A percentile compares a stretch with the other conserved stretches of the same genome.
These are phyloP conservation scores for Gnetum montanum DNA, from an alignment of 75 land plant genomes.

Conservation along the genomic window DNA sequence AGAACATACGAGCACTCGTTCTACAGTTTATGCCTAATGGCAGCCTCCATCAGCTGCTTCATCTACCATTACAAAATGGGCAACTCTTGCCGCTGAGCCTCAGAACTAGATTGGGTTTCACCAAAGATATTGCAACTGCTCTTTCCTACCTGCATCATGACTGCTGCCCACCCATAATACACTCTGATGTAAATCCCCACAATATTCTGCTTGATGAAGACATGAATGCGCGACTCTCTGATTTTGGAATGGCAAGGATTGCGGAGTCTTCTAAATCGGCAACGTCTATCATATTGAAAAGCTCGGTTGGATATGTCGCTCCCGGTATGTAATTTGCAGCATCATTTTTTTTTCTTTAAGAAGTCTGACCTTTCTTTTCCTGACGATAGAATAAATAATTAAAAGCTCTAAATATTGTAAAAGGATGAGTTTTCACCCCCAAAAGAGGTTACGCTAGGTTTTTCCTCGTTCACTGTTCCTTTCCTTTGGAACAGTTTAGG, in stretches of 20 bases:
- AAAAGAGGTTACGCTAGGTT: too few relatives aligned
- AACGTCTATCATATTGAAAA: neutral
- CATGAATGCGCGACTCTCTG: conserved; percentile 1
- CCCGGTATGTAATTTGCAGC: neutral
- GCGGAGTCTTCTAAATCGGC: neutral
- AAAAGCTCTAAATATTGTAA: too few relatives aligned
- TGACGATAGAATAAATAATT: too few relatives aligned
- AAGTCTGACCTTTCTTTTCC: too few relatives aligned
- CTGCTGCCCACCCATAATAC: conserved; percentile 6
- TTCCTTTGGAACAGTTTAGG: too few relatives aligned
- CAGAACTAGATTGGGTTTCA: neutral
- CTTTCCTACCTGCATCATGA: neutral
- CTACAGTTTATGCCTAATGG: conserved; percentile 35
- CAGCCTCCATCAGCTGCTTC: conserved; percentile 12
- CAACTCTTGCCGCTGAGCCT: too few relatives aligned
- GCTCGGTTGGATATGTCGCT: neutral
- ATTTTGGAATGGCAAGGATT: conserved; percentile 14
- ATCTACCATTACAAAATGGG: neutral
- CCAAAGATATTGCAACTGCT: neutral
- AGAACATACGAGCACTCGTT: conserved; percentile 33
- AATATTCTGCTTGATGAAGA: conserved; percentile 12
- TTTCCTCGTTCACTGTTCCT: too few relatives aligned
- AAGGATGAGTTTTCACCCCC: too few relatives aligned
- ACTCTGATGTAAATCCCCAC: conserved; percentile 11
- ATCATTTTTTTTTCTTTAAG: neutral